Evolutionary conservation across 306 rosid genomes (phyloP).

Genomic region (Abrus precatorius): DNA sequence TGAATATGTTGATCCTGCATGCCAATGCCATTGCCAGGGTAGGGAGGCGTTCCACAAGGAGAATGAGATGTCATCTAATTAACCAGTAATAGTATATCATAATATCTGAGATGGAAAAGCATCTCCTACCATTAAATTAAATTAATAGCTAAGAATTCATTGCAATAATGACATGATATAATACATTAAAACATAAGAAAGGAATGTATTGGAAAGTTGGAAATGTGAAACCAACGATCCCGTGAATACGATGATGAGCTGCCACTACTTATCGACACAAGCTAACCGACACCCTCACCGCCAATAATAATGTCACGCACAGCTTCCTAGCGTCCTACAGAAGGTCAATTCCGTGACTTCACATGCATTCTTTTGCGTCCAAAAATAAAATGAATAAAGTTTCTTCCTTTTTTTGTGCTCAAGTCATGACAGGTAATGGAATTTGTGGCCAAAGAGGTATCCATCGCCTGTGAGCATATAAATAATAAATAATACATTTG

Average conservation of each 20-base stretch:
- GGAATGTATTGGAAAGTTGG: slow-evolving; percentile 30
- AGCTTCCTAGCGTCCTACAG: neutral
- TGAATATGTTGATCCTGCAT: neutral
- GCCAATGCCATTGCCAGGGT: slow-evolving; percentile 18
- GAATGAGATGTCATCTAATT: slow-evolving; percentile 49
- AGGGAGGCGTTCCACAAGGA: neutral
- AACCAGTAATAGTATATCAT: neutral
- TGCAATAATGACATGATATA: neutral
- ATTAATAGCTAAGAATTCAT: neutral
- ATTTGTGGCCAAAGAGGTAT: slow-evolving; percentile 15
- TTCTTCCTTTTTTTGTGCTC: slow-evolving; percentile 33
- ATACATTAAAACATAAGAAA: slow-evolving; percentile 4
- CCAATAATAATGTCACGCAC: slow-evolving; percentile 41
- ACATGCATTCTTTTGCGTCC: slow-evolving; percentile 43
- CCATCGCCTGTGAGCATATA: slow-evolving; percentile 35
- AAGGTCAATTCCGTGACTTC: slow-evolving; percentile 46
- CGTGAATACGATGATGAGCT: slow-evolving; percentile 45
- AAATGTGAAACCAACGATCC: slow-evolving; percentile 41
- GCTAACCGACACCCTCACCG: slow-evolving; percentile 57
- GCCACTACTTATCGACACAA: neutral
- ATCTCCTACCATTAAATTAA: neutral
- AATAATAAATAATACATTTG: slow-evolving; percentile 24
- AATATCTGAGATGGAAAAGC: neutral
- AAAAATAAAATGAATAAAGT: neutral
- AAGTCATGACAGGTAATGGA: slow-evolving; percentile 31